Conservation (phyloP, 768 basidiomycete genomes). For the Boletellus ananas region DNA sequence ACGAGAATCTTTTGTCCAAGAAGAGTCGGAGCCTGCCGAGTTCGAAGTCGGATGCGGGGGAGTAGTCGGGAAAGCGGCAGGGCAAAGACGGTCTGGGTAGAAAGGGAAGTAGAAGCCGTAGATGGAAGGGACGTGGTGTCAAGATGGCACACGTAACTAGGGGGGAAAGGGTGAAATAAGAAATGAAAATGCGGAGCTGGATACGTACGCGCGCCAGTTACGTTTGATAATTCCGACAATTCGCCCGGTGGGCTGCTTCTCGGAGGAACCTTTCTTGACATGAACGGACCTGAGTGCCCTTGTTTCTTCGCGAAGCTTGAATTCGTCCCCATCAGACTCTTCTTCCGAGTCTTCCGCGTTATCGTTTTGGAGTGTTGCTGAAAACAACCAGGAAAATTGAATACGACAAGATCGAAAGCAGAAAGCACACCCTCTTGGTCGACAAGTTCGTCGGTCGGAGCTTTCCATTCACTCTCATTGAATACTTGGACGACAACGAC, state of each 20-base stretch:
- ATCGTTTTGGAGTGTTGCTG: conserved; percentile 82
- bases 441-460: conserved; percentile 86
- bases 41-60: conserved; percentile 91
- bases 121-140: conserved; percentile 86
- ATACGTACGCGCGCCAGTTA: conserved; percentile 87
- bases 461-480: conserved; percentile 85
- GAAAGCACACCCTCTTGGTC: conserved; percentile 77
- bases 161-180: neutral
- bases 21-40: conserved; percentile 87
- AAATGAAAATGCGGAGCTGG: neutral
- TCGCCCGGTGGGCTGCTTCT: conserved; percentile 87
- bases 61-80: conserved; percentile 88
- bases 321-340: conserved; percentile 44
- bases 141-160: conserved; percentile 90
- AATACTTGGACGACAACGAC: conserved; percentile 89
- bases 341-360: conserved; percentile 74
- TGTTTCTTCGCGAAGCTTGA: conserved; percentile 42
- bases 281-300: conserved; percentile 30
- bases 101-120: conserved; percentile 69
- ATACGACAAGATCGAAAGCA: neutral
- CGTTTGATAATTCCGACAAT: conserved; percentile 92
- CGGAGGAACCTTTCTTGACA: conserved; percentile 33
- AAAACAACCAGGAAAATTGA: neutral
- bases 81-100: conserved; percentile 90
- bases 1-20: conserved; percentile 94